These are phyloP conservation scores for Pseudomassariella vexata DNA, from an alignment of 2,329 filamentous ascomycete genomes.

Conservation along the genomic window DNA sequence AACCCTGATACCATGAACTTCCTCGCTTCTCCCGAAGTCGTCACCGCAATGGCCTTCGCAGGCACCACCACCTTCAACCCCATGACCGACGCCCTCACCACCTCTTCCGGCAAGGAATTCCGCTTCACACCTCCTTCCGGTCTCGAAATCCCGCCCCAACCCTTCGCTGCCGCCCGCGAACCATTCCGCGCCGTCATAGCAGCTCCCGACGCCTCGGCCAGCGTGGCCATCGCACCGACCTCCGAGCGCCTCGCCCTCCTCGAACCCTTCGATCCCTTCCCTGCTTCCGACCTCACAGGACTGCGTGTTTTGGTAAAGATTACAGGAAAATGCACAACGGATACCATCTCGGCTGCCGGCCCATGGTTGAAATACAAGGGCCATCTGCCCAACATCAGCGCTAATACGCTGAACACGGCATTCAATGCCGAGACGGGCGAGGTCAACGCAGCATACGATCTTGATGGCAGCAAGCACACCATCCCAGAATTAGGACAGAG, in stretches of 20 bases:
- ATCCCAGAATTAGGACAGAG: slow-evolving; percentile 83
- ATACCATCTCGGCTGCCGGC: slow-evolving; percentile 94
- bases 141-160: slow-evolving; percentile 51
- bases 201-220: slow-evolving; percentile 61
- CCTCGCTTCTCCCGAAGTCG: slow-evolving; percentile 90
- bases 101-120: slow-evolving; percentile 76
- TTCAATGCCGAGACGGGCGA: slow-evolving; percentile 88
- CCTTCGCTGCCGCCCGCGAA: slow-evolving; percentile 69
- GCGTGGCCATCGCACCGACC: slow-evolving; percentile 76
- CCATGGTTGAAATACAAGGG: slow-evolving; percentile 99
- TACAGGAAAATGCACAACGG: slow-evolving; percentile 95
- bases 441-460: slow-evolving; percentile 87
- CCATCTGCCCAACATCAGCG: slow-evolving; percentile 93
- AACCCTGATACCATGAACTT: slow-evolving; percentile 99
- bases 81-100: slow-evolving; percentile 76
- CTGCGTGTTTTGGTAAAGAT: slow-evolving; percentile 93
- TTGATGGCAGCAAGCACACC: slow-evolving; percentile 65
- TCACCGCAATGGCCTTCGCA: slow-evolving; percentile 92
- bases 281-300: slow-evolving; percentile 63
- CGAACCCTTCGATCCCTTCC: slow-evolving; percentile 85
- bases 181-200: slow-evolving; percentile 65
- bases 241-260: slow-evolving; percentile 86
- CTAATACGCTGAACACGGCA: slow-evolving; percentile 95
- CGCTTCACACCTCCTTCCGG: slow-evolving; percentile 77
- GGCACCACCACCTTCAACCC: slow-evolving; percentile 95